phyloP scores from a whole-genome alignment of 1,284 basidiomycete species.

The Singerocomus inundabilis region DNA sequence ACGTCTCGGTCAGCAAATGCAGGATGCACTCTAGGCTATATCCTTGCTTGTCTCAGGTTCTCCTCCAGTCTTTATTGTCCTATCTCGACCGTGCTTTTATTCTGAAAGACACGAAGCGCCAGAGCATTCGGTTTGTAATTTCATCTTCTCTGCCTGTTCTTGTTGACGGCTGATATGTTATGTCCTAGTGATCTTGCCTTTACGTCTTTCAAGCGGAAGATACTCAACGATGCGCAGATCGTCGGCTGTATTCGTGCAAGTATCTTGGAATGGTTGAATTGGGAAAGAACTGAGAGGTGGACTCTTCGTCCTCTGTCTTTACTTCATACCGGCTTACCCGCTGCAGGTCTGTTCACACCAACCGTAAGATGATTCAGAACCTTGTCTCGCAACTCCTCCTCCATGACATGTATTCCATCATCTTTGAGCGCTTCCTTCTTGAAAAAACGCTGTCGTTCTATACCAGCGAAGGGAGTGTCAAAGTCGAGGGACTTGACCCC shows the following conservation, averaged over 20 bases:
- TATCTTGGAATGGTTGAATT: conserved; percentile 54
- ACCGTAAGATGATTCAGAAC: conserved; percentile 40
- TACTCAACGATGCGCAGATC: conserved; percentile 53
- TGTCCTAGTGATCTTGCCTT: conserved; percentile 51
- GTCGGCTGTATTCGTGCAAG: conserved; percentile 46
- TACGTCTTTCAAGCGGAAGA: conserved; percentile 43
- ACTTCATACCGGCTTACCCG: conserved; percentile 2
- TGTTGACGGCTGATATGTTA: not conserved
- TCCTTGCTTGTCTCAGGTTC: conserved; percentile 34
- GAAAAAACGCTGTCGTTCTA: conserved; percentile 53
- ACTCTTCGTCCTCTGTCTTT: conserved; percentile 7
- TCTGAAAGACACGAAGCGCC: conserved; percentile 34
- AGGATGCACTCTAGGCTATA: not conserved
- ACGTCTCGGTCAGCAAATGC: conserved; percentile 29
- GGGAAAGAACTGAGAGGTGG: conserved; percentile 53
- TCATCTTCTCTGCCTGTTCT: not conserved
- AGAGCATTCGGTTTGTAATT: conserved; percentile 42
- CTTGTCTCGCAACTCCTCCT: conserved; percentile 55
- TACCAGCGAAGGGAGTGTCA: conserved; percentile 44
- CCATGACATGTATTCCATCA: conserved; percentile 51
- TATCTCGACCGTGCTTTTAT: conserved; percentile 64
- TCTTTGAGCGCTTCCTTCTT: conserved; percentile 56
- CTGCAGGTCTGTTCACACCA: conserved; percentile 29
- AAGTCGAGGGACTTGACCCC: conserved; percentile 39
- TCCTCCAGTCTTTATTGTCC: conserved; percentile 57